phyloP scores from a whole-genome alignment of 2,329 filamentous ascomycete species.

The Apiospora malaysiana region DNA sequence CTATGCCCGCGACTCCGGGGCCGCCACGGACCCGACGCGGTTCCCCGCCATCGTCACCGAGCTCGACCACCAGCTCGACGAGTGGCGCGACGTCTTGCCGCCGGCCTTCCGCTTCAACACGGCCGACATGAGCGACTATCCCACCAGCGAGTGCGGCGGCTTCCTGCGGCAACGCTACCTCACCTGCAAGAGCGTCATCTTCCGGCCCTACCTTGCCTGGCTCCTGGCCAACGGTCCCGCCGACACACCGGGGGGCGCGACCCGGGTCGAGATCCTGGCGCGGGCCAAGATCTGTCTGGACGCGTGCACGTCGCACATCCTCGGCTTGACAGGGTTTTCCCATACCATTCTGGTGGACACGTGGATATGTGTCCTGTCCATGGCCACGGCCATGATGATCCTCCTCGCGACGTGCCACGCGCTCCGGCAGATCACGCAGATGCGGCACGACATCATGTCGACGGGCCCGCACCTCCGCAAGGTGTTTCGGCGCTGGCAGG shows the following conservation, averaged over 20 bases:
- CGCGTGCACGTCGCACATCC: conserved; percentile 54
- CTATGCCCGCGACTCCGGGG: conserved; percentile 52
- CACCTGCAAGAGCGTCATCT: conserved; percentile 58
- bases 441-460: conserved; percentile 44
- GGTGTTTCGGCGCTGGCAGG: conserved; percentile 50
- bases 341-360: conserved; percentile 60
- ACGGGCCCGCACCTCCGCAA: conserved; percentile 49
- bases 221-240: conserved; percentile 43
- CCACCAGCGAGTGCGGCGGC: conserved; percentile 50
- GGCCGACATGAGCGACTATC: conserved; percentile 29
- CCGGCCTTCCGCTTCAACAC: conserved; percentile 47
- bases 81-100: conserved; percentile 55
- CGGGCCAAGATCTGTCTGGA: conserved; percentile 50
- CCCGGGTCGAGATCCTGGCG: conserved; percentile 32
- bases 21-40: conserved; percentile 48
- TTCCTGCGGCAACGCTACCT: conserved; percentile 58
- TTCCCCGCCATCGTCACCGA: conserved; percentile 56
- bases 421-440: conserved; percentile 43
- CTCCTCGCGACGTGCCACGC: conserved; percentile 52
- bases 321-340: conserved; percentile 52
- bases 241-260: conserved; percentile 28
- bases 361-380: conserved; percentile 60
- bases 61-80: conserved; percentile 54
- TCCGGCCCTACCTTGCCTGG: conserved; percentile 58
- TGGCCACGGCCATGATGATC: conserved; percentile 56